A percentile compares a stretch with the other conserved stretches of the same genome.
These are phyloP conservation scores for Dichomitus squalens DNA, from an alignment of 1,284 basidiomycete species.

Conservation along the genomic window DNA sequence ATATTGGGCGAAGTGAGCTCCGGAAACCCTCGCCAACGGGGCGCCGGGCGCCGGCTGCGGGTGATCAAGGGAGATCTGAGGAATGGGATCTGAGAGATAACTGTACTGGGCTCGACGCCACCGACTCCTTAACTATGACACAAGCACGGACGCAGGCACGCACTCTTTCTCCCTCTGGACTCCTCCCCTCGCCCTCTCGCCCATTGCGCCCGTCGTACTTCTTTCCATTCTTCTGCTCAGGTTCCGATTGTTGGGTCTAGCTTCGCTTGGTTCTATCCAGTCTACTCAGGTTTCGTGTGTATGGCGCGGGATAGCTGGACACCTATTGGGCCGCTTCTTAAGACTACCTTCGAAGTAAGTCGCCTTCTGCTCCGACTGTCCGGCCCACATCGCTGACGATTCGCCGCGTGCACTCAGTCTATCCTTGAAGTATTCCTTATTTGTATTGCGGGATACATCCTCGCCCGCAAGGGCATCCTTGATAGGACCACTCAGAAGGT, in stretches of 20 bases:
- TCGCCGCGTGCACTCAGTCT: conserved; percentile 52
- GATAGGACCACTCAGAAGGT: conserved; percentile 91
- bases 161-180: background rate
- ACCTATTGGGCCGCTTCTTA: conserved; percentile 41
- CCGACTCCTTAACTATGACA: conserved; percentile 21
- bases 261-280: background rate
- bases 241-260: too few species aligned
- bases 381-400: background rate
- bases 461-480: conserved; percentile 79
- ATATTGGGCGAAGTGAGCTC: background rate
- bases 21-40: background rate
- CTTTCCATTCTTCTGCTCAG: background rate
- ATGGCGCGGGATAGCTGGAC: conserved; percentile 25
- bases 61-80: background rate
- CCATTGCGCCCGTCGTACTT: background rate
- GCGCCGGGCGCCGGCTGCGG: background rate
- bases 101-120: conserved; percentile 9
- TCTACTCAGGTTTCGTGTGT: background rate
- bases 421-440: conserved; percentile 89
- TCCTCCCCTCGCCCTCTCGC: background rate
- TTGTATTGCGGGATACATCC: conserved; percentile 84
- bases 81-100: background rate
- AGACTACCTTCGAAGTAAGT: conserved; percentile 59
- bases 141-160: conserved; percentile 2
- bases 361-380: too few species aligned